These are phyloP conservation scores for Passiflora organensis DNA, from an alignment of 345 rosid species.

Conservation along the genomic window DNA sequence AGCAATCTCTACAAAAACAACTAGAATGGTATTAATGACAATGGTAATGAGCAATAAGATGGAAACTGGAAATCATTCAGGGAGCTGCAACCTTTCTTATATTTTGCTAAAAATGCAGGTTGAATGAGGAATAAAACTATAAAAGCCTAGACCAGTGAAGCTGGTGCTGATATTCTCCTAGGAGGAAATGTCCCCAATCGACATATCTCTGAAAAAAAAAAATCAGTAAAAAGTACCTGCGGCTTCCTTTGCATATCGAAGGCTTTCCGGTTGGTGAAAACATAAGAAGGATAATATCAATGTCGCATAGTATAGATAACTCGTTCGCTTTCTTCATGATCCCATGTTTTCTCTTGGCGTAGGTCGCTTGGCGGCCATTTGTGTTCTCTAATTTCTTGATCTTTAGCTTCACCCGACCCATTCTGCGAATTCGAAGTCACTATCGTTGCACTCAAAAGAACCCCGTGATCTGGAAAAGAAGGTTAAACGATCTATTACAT, in stretches of 20 bases:
- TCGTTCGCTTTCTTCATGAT: slow-evolving; percentile 76
- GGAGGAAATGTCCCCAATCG: no score
- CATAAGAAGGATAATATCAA: slow-evolving; percentile 69
- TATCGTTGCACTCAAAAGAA: background rate
- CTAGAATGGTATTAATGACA: background rate
- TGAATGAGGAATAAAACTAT: background rate
- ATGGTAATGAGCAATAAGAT: background rate
- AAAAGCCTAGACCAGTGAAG: background rate
- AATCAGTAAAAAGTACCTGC: slow-evolving; percentile 34
- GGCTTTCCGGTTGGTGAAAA: slow-evolving; percentile 74
- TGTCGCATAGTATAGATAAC: slow-evolving; percentile 64
- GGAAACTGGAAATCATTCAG: background rate
- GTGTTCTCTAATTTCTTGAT: slow-evolving; percentile 63
- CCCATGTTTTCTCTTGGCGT: slow-evolving; percentile 65
- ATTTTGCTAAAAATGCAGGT: background rate
- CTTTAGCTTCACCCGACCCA: slow-evolving; percentile 80
- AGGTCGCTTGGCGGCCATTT: slow-evolving; percentile 67
- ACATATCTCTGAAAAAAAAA: background rate
- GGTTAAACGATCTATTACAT: background rate
- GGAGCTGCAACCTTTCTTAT: background rate
- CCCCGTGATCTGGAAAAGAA: background rate
- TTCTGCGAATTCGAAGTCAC: slow-evolving; percentile 32
- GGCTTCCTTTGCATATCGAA: slow-evolving; percentile 47
- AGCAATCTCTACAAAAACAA: background rate
- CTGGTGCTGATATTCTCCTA: no score